Evolutionary conservation across 139 green algal genomes (phyloP).

Genomic region (Tetradesmus obliquus): DNA sequence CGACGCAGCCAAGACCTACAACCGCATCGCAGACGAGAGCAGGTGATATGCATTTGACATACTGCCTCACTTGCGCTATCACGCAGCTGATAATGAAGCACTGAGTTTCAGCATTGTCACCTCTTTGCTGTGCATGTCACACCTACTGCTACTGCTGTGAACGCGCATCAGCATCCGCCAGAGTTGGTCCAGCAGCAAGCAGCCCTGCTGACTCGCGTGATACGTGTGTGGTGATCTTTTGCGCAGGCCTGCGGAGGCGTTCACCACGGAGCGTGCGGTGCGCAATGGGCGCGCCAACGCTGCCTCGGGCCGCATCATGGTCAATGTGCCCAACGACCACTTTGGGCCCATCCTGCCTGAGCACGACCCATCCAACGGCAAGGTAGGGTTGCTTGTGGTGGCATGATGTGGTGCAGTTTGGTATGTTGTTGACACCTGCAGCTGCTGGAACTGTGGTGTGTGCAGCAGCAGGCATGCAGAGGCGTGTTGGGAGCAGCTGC

Average conservation of each 20-base stretch:
- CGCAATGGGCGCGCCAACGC: constrained; percentile 90
- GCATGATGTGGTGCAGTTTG: neutral
- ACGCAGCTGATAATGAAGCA: no score
- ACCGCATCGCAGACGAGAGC: constrained; percentile 43
- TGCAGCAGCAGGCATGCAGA: neutral
- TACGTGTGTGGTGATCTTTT: neutral
- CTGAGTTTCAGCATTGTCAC: no score
- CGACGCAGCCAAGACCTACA: constrained; percentile 48
- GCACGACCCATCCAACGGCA: constrained; percentile 80
- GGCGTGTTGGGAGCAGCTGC: neutral
- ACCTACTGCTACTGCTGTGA: neutral
- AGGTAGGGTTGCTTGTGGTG: constrained; percentile 50
- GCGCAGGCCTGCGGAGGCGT: constrained; percentile 89
- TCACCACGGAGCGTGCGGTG: constrained; percentile 84
- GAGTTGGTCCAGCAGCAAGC: no score
- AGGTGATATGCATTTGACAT: neutral
- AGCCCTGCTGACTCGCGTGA: neutral
- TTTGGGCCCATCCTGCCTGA: constrained; percentile 96
- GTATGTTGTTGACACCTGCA: neutral
- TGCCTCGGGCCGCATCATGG: constrained; percentile 89
- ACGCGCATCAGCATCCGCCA: no score
- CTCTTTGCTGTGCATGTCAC: neutral
- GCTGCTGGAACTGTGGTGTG: neutral
- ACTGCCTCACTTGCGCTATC: neutral
- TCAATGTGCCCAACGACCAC: constrained; percentile 88